These are phyloP conservation scores for Nicotiana undulata DNA, from an alignment of 257 asterid genomes.

Conservation along the genomic window DNA sequence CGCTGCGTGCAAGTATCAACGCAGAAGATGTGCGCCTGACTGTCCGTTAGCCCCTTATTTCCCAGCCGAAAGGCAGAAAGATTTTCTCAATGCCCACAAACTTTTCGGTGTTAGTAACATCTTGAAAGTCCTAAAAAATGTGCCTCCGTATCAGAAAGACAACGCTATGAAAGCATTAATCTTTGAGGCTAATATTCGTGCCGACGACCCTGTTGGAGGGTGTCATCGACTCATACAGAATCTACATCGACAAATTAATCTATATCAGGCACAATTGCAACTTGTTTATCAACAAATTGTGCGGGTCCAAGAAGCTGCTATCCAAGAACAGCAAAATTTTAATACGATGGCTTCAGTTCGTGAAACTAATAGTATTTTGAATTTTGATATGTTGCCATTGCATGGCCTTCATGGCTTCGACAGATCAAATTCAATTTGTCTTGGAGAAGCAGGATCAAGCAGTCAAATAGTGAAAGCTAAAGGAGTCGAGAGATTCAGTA, in stretches of 20 bases:
- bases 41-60: slow-evolving; percentile 37
- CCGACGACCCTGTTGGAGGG: slow-evolving; percentile 37
- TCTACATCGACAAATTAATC: neutral
- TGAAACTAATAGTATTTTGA: neutral
- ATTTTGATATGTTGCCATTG: neutral
- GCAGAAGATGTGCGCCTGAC: slow-evolving; percentile 28
- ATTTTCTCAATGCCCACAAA: slow-evolving; percentile 29
- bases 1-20: slow-evolving; percentile 53
- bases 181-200: slow-evolving; percentile 24
- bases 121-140: neutral
- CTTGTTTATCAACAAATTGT: neutral
- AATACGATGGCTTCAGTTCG: neutral
- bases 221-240: neutral
- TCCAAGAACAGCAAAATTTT: neutral
- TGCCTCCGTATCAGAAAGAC: neutral
- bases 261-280: slow-evolving; percentile 2
- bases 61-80: slow-evolving; percentile 24
- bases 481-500: too few species aligned
- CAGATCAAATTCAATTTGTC: neutral
- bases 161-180: slow-evolving; percentile 17
- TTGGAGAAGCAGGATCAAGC: neutral
- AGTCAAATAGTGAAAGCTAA: neutral
- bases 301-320: neutral
- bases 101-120: slow-evolving; percentile 34
- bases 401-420: neutral